Evolutionary conservation across 345 rosid genomes (phyloP).

Genomic region (Linum lewisii): DNA sequence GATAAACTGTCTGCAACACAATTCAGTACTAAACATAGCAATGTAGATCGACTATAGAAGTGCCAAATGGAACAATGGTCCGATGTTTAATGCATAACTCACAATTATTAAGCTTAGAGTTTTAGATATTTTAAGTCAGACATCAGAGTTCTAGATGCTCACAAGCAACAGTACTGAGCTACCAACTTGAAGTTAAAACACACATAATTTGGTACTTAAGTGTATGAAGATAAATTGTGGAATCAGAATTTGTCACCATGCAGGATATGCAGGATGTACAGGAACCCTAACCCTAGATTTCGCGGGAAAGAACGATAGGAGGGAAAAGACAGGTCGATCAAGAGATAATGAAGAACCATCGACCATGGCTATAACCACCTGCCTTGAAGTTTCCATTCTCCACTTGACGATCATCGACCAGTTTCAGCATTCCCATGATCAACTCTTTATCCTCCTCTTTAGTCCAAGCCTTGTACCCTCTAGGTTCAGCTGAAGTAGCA

Average conservation of each 20-base stretch:
- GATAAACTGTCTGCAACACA: neutral
- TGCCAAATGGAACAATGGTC: neutral
- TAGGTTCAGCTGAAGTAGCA: no score
- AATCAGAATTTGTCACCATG: neutral
- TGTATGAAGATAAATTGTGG: neutral
- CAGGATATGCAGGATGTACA: conserved; percentile 4
- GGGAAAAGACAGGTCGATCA: conserved; percentile 19
- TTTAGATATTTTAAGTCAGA: neutral
- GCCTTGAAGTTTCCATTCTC: no score
- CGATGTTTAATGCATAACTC: neutral
- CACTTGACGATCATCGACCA: no score
- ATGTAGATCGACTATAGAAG: neutral
- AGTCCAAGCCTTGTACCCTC: no score
- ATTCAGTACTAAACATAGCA: neutral
- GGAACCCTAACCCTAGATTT: conserved; percentile 49
- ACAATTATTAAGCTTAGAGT: no score
- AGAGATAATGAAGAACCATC: conserved; percentile 15
- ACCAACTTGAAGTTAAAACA: neutral
- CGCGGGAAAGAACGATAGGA: conserved; percentile 5
- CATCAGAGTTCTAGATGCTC: neutral
- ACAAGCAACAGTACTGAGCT: neutral
- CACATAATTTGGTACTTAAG: neutral
- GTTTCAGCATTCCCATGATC: no score
- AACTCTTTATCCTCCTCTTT: no score
- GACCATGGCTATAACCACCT: no score